A percentile compares a stretch with the other conserved stretches of the same genome.
Evolutionary conservation across 805 yeast species (phyloP).

Genomic region (Candida ascalaphidarum): DNA sequence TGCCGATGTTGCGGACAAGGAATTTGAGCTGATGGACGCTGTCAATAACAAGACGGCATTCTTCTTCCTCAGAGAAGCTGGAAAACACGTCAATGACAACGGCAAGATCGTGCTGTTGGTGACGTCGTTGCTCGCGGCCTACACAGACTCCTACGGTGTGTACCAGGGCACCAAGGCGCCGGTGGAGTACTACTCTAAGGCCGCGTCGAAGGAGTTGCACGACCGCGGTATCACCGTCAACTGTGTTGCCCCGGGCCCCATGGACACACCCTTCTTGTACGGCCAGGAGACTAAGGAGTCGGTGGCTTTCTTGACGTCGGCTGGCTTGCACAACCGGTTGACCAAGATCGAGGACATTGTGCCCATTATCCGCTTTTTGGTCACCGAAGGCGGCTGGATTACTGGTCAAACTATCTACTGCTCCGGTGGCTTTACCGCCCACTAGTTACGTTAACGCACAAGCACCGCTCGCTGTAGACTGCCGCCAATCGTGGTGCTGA

Average conservation of each 20-base stretch:
- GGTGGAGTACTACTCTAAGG: slow-evolving; percentile 44
- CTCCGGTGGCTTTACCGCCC: slow-evolving; percentile 61
- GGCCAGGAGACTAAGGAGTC: slow-evolving; percentile 48
- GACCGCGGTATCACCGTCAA: slow-evolving; percentile 40
- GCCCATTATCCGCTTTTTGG: slow-evolving; percentile 53
- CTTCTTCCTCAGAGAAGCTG: slow-evolving; percentile 52
- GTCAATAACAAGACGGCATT: slow-evolving; percentile 55
- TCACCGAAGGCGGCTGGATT: slow-evolving; percentile 60
- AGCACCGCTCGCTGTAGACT: too few relatives aligned
- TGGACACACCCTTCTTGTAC: slow-evolving; percentile 60
- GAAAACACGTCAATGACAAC: slow-evolving; percentile 37
- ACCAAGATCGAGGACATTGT: slow-evolving; percentile 55
- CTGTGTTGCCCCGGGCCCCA: slow-evolving; percentile 58
- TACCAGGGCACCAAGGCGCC: slow-evolving; percentile 54
- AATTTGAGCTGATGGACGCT: slow-evolving; percentile 45
- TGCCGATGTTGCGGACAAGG: slow-evolving; percentile 42
- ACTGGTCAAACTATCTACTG: slow-evolving; percentile 64
- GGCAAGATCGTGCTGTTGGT: slow-evolving; percentile 52
- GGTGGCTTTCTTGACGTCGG: slow-evolving; percentile 48
- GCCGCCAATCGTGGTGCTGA: too few relatives aligned
- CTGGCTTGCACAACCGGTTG: slow-evolving; percentile 39
- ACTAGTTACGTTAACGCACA: slow-evolving; percentile 15
- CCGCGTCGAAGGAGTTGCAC: slow-evolving; percentile 47
- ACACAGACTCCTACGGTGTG: slow-evolving; percentile 41
- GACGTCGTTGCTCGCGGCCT: slow-evolving; percentile 61